A percentile compares a stretch with the other conserved stretches of the same genome.
phyloP scores from a whole-genome alignment of 1,284 basidiomycete genomes.

The Papiliotrema terrestris region DNA sequence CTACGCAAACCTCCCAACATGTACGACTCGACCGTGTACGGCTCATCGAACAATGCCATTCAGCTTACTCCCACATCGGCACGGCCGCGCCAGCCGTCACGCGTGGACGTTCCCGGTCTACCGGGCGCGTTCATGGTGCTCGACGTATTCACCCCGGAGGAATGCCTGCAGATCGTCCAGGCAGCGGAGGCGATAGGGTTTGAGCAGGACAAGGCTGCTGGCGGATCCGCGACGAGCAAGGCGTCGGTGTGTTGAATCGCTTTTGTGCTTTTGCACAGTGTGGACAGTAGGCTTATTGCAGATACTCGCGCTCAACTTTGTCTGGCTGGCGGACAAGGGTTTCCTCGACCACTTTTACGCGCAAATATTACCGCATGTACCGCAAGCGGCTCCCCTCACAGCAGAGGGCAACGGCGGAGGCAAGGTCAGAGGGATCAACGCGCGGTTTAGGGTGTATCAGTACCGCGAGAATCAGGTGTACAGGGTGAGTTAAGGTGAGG shows the following conservation, averaged over 20 bases:
- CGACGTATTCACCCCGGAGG: constrained; percentile 53
- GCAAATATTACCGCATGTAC: constrained; percentile 51
- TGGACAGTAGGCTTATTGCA: not conserved
- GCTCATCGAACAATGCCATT: constrained; percentile 49
- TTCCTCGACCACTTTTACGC: constrained; percentile 53
- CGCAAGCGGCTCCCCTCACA: constrained; percentile 33
- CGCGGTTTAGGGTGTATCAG: constrained; percentile 55
- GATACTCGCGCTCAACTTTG: constrained; percentile 56
- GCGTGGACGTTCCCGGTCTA: constrained; percentile 48
- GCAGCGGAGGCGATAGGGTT: constrained; percentile 54
- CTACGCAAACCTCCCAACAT: constrained; percentile 20
- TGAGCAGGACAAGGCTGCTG: constrained; percentile 55
- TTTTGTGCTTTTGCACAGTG: not conserved
- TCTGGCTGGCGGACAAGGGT: constrained; percentile 55
- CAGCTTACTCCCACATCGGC: constrained; percentile 46
- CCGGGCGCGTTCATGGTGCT: constrained; percentile 54
- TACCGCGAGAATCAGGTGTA: constrained; percentile 55
- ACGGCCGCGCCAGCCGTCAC: constrained; percentile 22
- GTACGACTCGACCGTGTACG: constrained; percentile 49
- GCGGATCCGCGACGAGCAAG: constrained; percentile 51
- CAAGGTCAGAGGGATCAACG: constrained; percentile 55
- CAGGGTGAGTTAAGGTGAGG: constrained; percentile 38
- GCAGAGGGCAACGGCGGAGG: constrained; percentile 48
- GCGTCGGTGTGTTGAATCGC: constrained; percentile 48
- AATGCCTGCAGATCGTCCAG: constrained; percentile 53